Base-by-base conservation (phyloP, 2,329 filamentous ascomycete genomes). In the Furcasterigmium sp. region DNA sequence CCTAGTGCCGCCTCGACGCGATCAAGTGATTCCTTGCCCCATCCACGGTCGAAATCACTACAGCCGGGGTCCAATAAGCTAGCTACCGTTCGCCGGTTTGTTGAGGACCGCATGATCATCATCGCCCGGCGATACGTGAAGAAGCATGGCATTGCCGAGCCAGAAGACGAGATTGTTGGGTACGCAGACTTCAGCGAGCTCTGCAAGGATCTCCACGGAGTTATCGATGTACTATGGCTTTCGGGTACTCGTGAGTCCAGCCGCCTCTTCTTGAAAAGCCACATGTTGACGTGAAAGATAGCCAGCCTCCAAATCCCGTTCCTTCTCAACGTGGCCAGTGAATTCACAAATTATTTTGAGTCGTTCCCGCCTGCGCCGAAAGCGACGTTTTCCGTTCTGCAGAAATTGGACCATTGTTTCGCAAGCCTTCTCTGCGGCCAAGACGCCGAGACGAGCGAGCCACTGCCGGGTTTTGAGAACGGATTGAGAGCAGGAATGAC, bases 181-280 rank as follows among this genome's bases (percentile, higher is more conserved):
- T 82, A 80, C 56, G 62, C 70, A 42, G 78, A 65, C 41, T 86
- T 91, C 59, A 72, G 69, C 39, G 84, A 91, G 56, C 76, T 89
- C 5, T 87, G 80, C 42, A 77, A 70, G 44, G 89, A 95, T 56
- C 63, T 95, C 1, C 85, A 91, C 44, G 73, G 74, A 6, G 60
- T 95, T 11, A 67, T 95, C 14, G 85, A 94, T 60, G 76, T 94
- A 8, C 65, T 95, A 5, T 97, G 91, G 91, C 76, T 88, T 18
- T 88, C 84, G 23, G 88, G 86, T 9, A 95, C 91, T 18, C 89
- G 89, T 90, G 72, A 60, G 87, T 15, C 14, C 1, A 17, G 17
- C 30, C 25, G n/a, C 17, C 5, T 8, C 9, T 19, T 15, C 35
- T 7, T 14, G 9, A 7, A 23, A 13, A 21, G 38, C 11, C 11